phyloP scores from a whole-genome alignment of 2,329 filamentous ascomycete genomes.

The Trichoderma afroharzianum region DNA sequence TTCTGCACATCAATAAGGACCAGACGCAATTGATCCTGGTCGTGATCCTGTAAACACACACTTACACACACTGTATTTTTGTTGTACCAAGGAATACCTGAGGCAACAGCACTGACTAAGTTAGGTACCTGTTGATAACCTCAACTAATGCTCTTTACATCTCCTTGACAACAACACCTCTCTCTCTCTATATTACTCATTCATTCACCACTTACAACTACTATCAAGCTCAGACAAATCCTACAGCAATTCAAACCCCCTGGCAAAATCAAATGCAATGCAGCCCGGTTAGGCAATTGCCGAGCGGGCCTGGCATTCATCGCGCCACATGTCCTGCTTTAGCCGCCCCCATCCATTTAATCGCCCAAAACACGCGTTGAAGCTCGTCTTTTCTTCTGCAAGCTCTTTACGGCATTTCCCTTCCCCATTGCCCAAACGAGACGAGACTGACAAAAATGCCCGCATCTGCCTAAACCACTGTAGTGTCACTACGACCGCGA shows the following conservation, averaged over 20 bases:
- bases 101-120: background rate
- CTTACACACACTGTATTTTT: background rate
- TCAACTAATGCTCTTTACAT: background rate
- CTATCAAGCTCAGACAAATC: background rate
- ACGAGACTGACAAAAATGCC: background rate
- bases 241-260: background rate
- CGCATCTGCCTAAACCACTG: background rate
- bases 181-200: background rate
- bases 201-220: background rate
- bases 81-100: background rate
- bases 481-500: background rate
- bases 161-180: background rate
- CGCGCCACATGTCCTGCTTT: constrained; percentile 14
- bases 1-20: background rate
- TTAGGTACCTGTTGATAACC: background rate
- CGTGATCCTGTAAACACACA: background rate
- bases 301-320: background rate
- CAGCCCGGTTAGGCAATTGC: constrained; percentile 10
- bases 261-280: background rate
- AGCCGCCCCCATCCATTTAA: background rate
- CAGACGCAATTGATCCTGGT: background rate
- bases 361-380: background rate
- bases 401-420: background rate
- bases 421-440: background rate
- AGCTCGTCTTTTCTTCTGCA: background rate